A percentile compares a stretch with the other conserved stretches of the same genome.
phyloP scores from a whole-genome alignment of 106 monocot species.

The Allium cepa region DNA sequence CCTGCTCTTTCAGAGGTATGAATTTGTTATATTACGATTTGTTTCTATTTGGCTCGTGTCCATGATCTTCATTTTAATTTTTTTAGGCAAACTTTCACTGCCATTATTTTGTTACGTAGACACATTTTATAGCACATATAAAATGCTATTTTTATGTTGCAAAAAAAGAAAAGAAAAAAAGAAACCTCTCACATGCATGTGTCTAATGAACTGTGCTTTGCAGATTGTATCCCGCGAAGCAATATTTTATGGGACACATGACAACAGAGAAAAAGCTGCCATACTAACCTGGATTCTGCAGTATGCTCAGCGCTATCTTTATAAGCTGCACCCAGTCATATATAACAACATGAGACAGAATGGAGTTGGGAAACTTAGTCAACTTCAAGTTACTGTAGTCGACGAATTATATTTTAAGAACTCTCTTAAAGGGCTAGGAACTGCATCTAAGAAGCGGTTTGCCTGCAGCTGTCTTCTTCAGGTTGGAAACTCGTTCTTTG shows the following conservation, averaged over 20 bases:
- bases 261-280: slow-evolving; percentile 43
- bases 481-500: slow-evolving; percentile 14
- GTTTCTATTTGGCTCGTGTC: neutral
- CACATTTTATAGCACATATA: no score
- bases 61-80: neutral
- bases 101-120: no score
- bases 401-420: slow-evolving; percentile 46
- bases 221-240: slow-evolving; percentile 85
- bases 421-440: slow-evolving; percentile 23
- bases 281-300: slow-evolving; percentile 68
- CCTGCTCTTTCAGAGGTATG: slow-evolving; percentile 81
- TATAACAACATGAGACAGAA: slow-evolving; percentile 33
- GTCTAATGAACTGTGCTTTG: slow-evolving; percentile 1
- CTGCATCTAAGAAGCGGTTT: slow-evolving; percentile 30
- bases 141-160: no score
- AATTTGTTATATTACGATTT: neutral
- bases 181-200: no score
- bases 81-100: neutral
- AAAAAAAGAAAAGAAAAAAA: no score
- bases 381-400: slow-evolving; percentile 38
- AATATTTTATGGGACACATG: slow-evolving; percentile 59
- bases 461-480: slow-evolving; percentile 56
- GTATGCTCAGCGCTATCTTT: slow-evolving; percentile 12
- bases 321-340: slow-evolving; percentile 25
- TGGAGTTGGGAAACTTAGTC: slow-evolving; percentile 28